A percentile compares a stretch with the other conserved stretches of the same genome.
Conservation (phyloP, 345 rosid genomes). For the Linum trigynum region DNA sequence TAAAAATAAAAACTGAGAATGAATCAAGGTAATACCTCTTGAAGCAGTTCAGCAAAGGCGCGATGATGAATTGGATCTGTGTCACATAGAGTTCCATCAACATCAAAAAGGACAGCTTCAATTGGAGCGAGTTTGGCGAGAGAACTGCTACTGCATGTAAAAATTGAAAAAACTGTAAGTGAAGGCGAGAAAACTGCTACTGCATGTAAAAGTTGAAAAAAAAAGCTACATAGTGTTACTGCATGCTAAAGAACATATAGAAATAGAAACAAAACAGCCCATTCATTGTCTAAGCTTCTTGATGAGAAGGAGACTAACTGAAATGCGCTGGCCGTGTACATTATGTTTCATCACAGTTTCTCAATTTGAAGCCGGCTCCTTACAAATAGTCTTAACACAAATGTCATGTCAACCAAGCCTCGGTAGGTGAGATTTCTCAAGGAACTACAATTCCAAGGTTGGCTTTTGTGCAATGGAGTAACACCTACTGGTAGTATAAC, state of each 20-base stretch:
- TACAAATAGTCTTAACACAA: neutral
- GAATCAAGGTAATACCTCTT: slow-evolving; percentile 39
- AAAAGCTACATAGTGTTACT: too few species aligned
- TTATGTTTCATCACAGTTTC: too few species aligned
- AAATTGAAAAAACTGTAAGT: neutral
- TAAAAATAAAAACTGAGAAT: neutral
- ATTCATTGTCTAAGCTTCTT: too few species aligned
- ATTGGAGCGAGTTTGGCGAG: slow-evolving; percentile 57
- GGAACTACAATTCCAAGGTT: neutral
- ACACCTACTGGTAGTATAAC: too few species aligned
- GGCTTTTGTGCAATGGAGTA: too few species aligned
- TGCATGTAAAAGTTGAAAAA: too few species aligned
- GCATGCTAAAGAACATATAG: too few species aligned
- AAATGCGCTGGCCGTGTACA: too few species aligned
- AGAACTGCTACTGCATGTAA: slow-evolving; percentile 40
- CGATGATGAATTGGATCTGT: slow-evolving; percentile 80
- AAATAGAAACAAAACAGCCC: too few species aligned
- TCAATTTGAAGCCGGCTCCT: neutral
- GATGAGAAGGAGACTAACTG: too few species aligned
- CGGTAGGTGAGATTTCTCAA: neutral
- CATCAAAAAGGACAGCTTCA: slow-evolving; percentile 76
- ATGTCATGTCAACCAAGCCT: neutral
- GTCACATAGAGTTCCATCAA: slow-evolving; percentile 95
- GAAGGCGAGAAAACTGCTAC: too few species aligned
- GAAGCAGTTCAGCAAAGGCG: slow-evolving; percentile 58